Evolutionary conservation across 2,329 filamentous ascomycete species (phyloP).

Genomic region (Aquanectria penicillioides): DNA sequence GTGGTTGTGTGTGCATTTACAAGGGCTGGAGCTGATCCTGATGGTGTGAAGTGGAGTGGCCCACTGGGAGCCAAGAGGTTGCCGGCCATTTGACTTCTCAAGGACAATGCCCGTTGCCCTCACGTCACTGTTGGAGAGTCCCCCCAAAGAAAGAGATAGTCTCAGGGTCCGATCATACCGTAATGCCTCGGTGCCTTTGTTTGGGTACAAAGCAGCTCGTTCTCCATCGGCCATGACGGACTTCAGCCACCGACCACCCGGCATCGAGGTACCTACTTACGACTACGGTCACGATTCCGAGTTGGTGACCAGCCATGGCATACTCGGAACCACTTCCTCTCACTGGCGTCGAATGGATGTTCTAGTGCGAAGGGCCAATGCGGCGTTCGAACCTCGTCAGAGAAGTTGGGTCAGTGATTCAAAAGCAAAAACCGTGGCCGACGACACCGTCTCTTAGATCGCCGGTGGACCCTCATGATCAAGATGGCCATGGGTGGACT

Average conservation of each 20-base stretch:
- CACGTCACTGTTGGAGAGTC: too few relatives aligned
- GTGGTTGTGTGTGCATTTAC: background rate
- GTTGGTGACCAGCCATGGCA: constrained; percentile 8
- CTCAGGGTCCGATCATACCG: background rate
- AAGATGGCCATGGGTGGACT: background rate
- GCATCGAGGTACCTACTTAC: constrained; percentile 15
- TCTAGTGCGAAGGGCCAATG: constrained; percentile 20
- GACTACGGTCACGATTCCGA: constrained; percentile 3
- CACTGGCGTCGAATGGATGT: constrained; percentile 13
- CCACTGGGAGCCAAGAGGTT: constrained; percentile 13
- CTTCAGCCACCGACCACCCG: constrained; percentile 11
- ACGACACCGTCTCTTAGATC: constrained; percentile 21
- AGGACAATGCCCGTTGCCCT: constrained; percentile 9
- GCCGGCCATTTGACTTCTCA: constrained; percentile 6
- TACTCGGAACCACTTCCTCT: constrained; percentile 1
- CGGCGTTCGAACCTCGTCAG: constrained; percentile 28
- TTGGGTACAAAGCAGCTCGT: too few relatives aligned
- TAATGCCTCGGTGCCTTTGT: background rate
- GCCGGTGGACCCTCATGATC: constrained; percentile 5
- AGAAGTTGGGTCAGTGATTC: constrained; percentile 14
- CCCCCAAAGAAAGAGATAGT: background rate
- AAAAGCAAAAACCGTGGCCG: constrained; percentile 27
- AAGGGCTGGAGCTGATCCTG: constrained; percentile 1
- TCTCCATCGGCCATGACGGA: background rate
- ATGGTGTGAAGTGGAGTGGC: constrained; percentile 12